A percentile compares a stretch with the other conserved stretches of the same genome.
phyloP scores from a whole-genome alignment of 257 asterid species.

The Linaria vulgaris region DNA sequence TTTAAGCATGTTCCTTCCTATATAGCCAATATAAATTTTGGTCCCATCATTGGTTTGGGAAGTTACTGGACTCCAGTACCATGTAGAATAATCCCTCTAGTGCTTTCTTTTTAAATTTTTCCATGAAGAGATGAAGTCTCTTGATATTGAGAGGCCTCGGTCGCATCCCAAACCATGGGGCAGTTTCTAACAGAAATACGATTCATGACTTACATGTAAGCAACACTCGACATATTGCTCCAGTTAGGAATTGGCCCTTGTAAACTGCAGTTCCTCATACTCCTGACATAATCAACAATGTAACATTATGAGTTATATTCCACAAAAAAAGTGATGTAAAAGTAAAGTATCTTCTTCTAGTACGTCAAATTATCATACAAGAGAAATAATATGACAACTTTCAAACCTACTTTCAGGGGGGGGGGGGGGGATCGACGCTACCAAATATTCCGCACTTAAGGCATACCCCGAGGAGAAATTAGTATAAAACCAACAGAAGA shows the following conservation, averaged over 20 bases:
- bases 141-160: too few species aligned
- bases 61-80: too few species aligned
- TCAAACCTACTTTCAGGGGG: background rate
- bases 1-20: too few species aligned
- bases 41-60: too few species aligned
- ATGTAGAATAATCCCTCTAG: too few species aligned
- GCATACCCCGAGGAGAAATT: slow-evolving; percentile 1
- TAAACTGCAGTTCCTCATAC: slow-evolving; percentile 93
- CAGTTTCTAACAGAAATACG: too few species aligned
- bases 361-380: background rate
- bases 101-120: too few species aligned
- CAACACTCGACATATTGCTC: slow-evolving; percentile 58
- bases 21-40: too few species aligned
- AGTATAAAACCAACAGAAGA: slow-evolving; percentile 8
- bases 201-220: slow-evolving; percentile 64
- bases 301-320: slow-evolving; percentile 21
- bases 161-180: too few species aligned
- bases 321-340: slow-evolving; percentile 4
- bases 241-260: slow-evolving; percentile 79
- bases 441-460: background rate
- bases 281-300: slow-evolving; percentile 57
- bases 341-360: background rate
- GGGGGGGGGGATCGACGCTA: background rate
- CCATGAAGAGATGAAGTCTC: too few species aligned
- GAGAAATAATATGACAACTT: background rate